phyloP scores from a whole-genome alignment of 2,329 filamentous ascomycete genomes.

The Botryotinia globosa region DNA sequence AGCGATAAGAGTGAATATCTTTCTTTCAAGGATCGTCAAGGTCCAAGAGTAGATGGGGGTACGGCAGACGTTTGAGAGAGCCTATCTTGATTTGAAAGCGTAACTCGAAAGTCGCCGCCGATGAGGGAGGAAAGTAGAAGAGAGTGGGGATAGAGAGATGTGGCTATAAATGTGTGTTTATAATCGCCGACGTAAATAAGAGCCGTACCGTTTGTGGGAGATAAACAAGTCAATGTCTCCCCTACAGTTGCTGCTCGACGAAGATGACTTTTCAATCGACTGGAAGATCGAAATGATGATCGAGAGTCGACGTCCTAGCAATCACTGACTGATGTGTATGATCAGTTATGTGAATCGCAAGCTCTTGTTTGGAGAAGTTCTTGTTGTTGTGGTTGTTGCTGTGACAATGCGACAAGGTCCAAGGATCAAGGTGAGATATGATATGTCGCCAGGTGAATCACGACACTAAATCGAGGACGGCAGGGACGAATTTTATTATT shows the following conservation, averaged over 20 bases:
- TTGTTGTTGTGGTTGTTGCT: conserved; percentile 7
- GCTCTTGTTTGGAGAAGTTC: not conserved
- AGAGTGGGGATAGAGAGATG: conserved; percentile 10
- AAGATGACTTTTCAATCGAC: conserved; percentile 19
- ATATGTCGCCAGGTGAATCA: conserved; percentile 6
- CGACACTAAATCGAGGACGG: not conserved
- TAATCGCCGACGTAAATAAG: conserved; percentile 25
- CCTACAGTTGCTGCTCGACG: conserved; percentile 55
- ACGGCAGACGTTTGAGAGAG: conserved; percentile 20
- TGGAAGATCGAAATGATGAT: not conserved
- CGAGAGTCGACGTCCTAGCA: not conserved
- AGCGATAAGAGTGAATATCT: not conserved
- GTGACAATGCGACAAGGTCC: not conserved
- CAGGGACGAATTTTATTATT: not conserved
- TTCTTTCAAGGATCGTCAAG: not conserved
- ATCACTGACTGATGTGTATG: conserved; percentile 4
- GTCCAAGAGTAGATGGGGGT: not conserved
- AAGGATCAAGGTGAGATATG: not conserved
- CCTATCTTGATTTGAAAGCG: conserved; percentile 9
- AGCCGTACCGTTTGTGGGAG: conserved; percentile 70
- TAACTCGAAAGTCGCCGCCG: conserved; percentile 22
- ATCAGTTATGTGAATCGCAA: not conserved
- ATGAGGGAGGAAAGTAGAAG: conserved; percentile 13
- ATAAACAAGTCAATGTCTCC: conserved; percentile 99
- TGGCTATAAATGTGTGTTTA: conserved; percentile 12